Evolutionary conservation across 306 rosid species (phyloP).

Genomic region (Vicia villosa): DNA sequence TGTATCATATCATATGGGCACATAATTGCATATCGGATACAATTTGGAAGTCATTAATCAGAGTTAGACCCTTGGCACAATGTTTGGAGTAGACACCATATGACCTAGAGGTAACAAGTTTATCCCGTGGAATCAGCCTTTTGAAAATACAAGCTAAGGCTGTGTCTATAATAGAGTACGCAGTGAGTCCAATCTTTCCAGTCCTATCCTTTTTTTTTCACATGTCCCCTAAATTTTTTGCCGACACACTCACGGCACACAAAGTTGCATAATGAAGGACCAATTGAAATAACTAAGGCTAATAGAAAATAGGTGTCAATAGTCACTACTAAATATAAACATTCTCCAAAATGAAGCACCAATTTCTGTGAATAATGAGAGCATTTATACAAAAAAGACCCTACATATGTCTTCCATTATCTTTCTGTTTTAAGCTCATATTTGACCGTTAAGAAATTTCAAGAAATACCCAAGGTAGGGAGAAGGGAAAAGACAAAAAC

Average conservation of each 20-base stretch:
- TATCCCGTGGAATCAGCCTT: not conserved
- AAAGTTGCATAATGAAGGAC: not conserved
- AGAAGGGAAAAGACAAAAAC: not conserved
- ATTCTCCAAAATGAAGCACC: slow-evolving; percentile 9
- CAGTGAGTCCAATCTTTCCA: not conserved
- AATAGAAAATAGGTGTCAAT: not conserved
- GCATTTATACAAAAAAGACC: not conserved
- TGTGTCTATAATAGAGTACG: not conserved
- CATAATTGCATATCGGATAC: too few relatives aligned
- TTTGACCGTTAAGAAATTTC: slow-evolving; percentile 9
- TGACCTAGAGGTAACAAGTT: not conserved
- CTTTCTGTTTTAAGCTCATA: not conserved
- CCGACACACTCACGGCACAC: not conserved
- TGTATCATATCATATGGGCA: too few relatives aligned
- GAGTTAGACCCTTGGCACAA: not conserved
- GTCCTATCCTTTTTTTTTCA: not conserved
- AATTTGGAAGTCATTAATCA: too few relatives aligned
- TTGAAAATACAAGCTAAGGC: not conserved
- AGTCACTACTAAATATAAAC: not conserved
- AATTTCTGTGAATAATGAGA: slow-evolving; percentile 14
- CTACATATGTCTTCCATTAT: not conserved
- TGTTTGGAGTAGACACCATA: not conserved
- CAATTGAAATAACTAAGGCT: not conserved
- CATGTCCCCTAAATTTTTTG: not conserved
- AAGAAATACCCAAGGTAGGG: slow-evolving; percentile 12